Percentiles rank a stretch among this genome's conserved stretches.
These are phyloP conservation scores for Globisporangium parvum DNA, from an alignment of 352 stramenopile genomes.

Conservation along the genomic window DNA sequence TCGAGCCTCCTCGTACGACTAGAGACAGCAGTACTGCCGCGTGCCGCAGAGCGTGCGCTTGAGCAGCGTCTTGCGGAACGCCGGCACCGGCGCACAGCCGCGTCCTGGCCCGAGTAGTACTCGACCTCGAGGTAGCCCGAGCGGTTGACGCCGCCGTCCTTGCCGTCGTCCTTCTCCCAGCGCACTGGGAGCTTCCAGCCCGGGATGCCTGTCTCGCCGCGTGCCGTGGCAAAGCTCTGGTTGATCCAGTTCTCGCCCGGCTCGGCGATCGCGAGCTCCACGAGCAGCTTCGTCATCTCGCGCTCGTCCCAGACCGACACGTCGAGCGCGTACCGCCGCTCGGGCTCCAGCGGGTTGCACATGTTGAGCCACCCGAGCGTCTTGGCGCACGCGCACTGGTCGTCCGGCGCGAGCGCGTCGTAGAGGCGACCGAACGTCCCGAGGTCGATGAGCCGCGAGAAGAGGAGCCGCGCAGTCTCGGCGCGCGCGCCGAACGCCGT, in stretches of 20 bases:
- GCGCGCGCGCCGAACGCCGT: conserved; percentile 42
- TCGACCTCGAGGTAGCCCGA: conserved; percentile 61
- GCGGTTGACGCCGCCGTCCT: conserved; percentile 61
- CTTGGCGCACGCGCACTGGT: conserved; percentile 41
- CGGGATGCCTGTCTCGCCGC: conserved; percentile 53
- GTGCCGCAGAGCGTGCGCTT: conserved; percentile 59
- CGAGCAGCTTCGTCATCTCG: conserved; percentile 75
- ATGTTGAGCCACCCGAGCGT: conserved; percentile 76
- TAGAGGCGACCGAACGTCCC: conserved; percentile 59
- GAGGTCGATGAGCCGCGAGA: conserved; percentile 68
- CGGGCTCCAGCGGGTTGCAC: conserved; percentile 66
- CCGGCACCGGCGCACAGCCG: conserved; percentile 48
- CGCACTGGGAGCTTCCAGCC: conserved; percentile 75
- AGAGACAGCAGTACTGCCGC: conserved; percentile 62
- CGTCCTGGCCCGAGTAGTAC: conserved; percentile 66
- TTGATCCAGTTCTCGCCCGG: conserved; percentile 84
- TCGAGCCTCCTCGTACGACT: not conserved
- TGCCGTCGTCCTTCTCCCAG: conserved; percentile 75
- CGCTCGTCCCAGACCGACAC: conserved; percentile 67
- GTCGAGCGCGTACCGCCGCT: conserved; percentile 65
- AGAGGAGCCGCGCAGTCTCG: conserved; percentile 69
- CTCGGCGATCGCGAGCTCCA: conserved; percentile 71
- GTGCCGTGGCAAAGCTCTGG: conserved; percentile 51
- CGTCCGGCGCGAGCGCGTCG: conserved; percentile 34
- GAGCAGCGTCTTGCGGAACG: conserved; percentile 56